Evolutionary conservation across 2,329 filamentous ascomycete genomes (phyloP), one percentile per base, ranked within the genome.

Genomic region (Fusarium verticillioides): DNA sequence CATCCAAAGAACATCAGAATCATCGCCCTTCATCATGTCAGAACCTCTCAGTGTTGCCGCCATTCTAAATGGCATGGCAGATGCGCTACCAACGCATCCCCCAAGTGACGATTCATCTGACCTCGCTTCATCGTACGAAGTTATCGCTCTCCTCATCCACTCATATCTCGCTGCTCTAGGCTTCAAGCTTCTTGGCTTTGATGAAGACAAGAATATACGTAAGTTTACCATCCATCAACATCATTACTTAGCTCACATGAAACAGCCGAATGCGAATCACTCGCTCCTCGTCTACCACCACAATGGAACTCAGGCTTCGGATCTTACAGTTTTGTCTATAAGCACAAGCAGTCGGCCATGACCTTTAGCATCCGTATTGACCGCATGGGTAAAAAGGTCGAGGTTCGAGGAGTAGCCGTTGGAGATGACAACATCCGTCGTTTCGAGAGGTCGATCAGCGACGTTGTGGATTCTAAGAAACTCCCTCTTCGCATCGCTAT

Each of bases 271-370:
- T 90, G 90, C 77, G 84, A 87, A 62, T 80, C 86, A 52, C 83
- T 89, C 50, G 87, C 89, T 15, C 89, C 89, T 13, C 87, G 91
- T 37, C 87, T 98, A 5, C 94, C 94, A 0, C 66, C 87, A 21
- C 88, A 91, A 83, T 98, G 96, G 96, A 97, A 97, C 82, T 85
- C 90, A 18, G 89, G 89, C 26, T 87, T 88, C 65, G 89, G 89
- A 69, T 90, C 91, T 19, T 92, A 94, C 80, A 90, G 92, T 63
- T 98, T 98, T 82, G 90, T 95, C 72, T 98, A 98, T 84, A 90
- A 91, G 7, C 95, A 98, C 82, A 86, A 89, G 30, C 94, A 97
- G 80, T 97, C 94, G 0, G 91, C 94, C 21, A 94, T 95, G 89
- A 89, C 92, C 66, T 97, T 93, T 79, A 86, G 97, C 34, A 81